A percentile compares a stretch with the other conserved stretches of the same genome.
Evolutionary conservation across 371 early-diverging fungal genomes (phyloP).

Genomic region (Blastocladiella emersonii): DNA sequence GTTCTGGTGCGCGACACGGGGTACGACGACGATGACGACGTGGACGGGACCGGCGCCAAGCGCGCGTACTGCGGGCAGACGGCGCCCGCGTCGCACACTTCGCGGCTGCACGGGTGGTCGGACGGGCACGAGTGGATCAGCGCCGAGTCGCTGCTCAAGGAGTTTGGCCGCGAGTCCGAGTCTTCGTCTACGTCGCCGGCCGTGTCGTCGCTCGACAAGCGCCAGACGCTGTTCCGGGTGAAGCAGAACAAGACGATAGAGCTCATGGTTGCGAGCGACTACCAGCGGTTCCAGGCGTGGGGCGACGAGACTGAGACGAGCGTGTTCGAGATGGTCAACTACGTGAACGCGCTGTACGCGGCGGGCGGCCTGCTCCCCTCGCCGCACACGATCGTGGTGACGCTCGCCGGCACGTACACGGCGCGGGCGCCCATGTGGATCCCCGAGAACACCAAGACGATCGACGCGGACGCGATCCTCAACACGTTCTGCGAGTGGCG

Average conservation of each 20-base stretch:
- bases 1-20: not conserved
- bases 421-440: constrained; percentile 6
- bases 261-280: constrained; percentile 3
- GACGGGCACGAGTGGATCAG: too few relatives aligned
- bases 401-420: constrained; percentile 3
- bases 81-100: too few relatives aligned
- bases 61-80: not conserved
- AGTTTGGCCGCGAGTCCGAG: too few relatives aligned
- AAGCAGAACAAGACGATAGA: not conserved
- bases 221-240: not conserved
- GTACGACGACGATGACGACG: not conserved
- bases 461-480: constrained; percentile 5
- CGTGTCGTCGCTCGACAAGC: not conserved
- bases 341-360: not conserved
- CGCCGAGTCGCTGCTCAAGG: too few relatives aligned
- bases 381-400: not conserved
- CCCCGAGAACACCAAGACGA: not conserved
- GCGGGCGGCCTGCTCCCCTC: not conserved
- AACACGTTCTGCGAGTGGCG: constrained; percentile 4
- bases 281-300: not conserved
- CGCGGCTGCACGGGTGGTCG: too few relatives aligned
- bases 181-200: not conserved
- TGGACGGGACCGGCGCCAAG: not conserved
- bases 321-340: constrained; percentile 5
- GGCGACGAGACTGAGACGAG: not conserved